Conservation (phyloP, 2,329 filamentous ascomycete species). For the Verticillium klebahnii region DNA sequence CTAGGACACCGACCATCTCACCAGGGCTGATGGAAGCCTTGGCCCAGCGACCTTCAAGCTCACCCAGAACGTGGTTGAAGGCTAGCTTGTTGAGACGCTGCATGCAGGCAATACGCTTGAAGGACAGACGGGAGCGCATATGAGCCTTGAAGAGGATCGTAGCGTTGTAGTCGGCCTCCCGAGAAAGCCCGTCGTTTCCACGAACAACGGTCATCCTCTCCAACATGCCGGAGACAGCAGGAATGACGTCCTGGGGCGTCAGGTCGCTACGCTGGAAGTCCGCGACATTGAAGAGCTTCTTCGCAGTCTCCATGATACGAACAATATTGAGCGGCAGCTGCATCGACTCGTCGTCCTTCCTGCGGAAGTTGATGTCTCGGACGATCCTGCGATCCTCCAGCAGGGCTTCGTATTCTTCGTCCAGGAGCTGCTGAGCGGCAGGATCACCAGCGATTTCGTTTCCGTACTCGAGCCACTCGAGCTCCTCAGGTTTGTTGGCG, state of each 20-base stretch:
- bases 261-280: constrained; percentile 83
- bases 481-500: constrained; percentile 44
- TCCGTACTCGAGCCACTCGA: constrained; percentile 77
- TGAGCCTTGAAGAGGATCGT: constrained; percentile 91
- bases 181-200: constrained; percentile 74
- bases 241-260: constrained; percentile 81
- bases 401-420: constrained; percentile 82
- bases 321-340: constrained; percentile 89
- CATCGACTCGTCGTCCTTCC: constrained; percentile 79
- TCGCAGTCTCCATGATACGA: constrained; percentile 86
- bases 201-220: constrained; percentile 80
- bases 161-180: constrained; percentile 82
- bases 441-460: constrained; percentile 82
- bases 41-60: constrained; percentile 83
- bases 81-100: constrained; percentile 86
- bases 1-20: constrained; percentile 98
- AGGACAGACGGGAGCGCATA: constrained; percentile 82
- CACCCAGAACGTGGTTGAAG: constrained; percentile 87
- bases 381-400: constrained; percentile 69
- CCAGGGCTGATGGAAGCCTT: constrained; percentile 83
- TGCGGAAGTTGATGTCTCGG: constrained; percentile 59
- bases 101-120: constrained; percentile 84
- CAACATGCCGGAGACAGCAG: constrained; percentile 69
- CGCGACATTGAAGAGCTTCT: constrained; percentile 86
- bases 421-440: constrained; percentile 80